These are phyloP conservation scores for Lantana camara DNA, from an alignment of 257 asterid genomes.

Conservation along the genomic window DNA sequence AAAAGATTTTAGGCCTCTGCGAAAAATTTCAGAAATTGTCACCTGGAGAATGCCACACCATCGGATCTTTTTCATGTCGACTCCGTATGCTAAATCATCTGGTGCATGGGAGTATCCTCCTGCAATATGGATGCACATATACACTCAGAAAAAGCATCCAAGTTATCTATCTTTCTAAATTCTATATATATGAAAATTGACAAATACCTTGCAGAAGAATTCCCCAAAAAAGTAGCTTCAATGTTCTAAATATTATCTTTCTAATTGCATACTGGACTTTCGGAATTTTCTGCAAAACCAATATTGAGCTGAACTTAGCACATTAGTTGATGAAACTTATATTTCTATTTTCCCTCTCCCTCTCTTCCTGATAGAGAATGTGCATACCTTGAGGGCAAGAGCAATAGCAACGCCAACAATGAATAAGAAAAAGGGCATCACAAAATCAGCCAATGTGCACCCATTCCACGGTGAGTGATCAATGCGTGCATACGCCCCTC, in stretches of 20 bases:
- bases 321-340: not conserved
- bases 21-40: not conserved
- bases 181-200: not conserved
- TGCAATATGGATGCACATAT: slow-evolving; percentile 29
- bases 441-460: slow-evolving; percentile 87
- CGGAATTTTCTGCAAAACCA: slow-evolving; percentile 60
- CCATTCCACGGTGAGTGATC: slow-evolving; percentile 98
- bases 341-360: not conserved
- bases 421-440: slow-evolving; percentile 89
- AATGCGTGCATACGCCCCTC: slow-evolving; percentile 62
- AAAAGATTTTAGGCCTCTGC: too few species aligned
- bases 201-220: slow-evolving; percentile 72
- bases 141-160: not conserved
- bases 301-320: not conserved
- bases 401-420: slow-evolving; percentile 91
- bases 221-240: slow-evolving; percentile 91
- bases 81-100: slow-evolving; percentile 58
- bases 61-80: slow-evolving; percentile 73
- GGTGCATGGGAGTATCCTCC: slow-evolving; percentile 97
- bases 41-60: slow-evolving; percentile 96
- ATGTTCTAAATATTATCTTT: slow-evolving; percentile 66
- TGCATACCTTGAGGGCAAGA: slow-evolving; percentile 75
- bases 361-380: too few species aligned
- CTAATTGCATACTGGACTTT: slow-evolving; percentile 49
- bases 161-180: not conserved